Conservation (phyloP, 176 grass and related monocot species). For the Aegilops speltoides region DNA sequence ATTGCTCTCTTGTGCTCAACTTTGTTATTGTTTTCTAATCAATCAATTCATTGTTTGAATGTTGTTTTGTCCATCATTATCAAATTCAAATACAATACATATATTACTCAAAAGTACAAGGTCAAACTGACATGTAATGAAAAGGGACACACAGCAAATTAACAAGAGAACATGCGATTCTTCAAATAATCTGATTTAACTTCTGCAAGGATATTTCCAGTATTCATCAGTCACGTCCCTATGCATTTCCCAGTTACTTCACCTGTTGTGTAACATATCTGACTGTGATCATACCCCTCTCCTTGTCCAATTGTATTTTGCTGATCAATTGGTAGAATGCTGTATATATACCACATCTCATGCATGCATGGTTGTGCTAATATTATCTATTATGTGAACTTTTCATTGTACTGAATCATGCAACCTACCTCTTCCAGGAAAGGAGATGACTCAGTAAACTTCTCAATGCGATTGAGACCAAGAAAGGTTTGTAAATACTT, state of each 20-base stretch:
- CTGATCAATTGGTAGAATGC: neutral
- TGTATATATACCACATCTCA: neutral
- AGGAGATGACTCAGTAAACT: constrained; percentile 35
- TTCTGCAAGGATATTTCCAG: neutral
- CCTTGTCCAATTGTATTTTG: neutral
- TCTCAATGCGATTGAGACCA: constrained; percentile 55
- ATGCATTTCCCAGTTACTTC: neutral
- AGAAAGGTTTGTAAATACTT: constrained; percentile 59
- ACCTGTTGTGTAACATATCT: neutral
- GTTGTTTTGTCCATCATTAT: neutral
- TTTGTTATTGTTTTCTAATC: neutral
- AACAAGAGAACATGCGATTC: neutral
- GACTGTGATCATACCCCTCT: neutral
- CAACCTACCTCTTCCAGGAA: constrained; percentile 51
- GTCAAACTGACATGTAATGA: neutral
- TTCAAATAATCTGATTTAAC: neutral
- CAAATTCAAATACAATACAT: neutral
- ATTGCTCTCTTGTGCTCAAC: neutral
- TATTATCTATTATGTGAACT: neutral
- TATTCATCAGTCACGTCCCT: neutral
- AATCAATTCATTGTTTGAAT: neutral
- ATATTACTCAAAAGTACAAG: neutral
- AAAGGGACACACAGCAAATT: neutral
- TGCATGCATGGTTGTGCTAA: neutral
- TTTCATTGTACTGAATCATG: constrained; percentile 21